Evolutionary conservation across 176 grass and related monocot species (phyloP).

Genomic region (Stipa capillata): DNA sequence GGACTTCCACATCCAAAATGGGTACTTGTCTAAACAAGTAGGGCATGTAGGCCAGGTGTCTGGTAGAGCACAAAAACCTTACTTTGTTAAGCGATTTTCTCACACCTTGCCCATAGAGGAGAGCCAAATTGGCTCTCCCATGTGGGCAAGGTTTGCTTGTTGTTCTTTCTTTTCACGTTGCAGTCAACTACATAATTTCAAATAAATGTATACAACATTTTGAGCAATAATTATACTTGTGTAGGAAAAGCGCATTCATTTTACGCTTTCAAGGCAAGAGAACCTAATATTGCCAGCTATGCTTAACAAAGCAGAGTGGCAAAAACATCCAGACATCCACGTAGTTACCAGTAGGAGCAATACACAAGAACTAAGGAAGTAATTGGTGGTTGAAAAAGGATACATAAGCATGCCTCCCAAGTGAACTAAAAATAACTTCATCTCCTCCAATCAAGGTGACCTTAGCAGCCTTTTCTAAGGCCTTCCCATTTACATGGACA

Average conservation of each 20-base stretch:
- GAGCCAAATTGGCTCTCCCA: not conserved
- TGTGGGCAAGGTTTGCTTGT: not conserved
- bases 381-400: slow-evolving; percentile 37
- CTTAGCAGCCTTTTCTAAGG: slow-evolving; percentile 62
- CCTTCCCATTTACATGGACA: slow-evolving; percentile 90
- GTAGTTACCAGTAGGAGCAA: not conserved
- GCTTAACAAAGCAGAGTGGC: not conserved
- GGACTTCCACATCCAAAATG: slow-evolving; percentile 17
- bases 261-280: not conserved
- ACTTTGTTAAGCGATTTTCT: not conserved
- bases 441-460: slow-evolving; percentile 72
- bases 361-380: slow-evolving; percentile 1
- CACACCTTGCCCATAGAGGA: no score
- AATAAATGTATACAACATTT: not conserved
- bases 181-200: not conserved
- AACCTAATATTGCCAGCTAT: not conserved
- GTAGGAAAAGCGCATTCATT: not conserved
- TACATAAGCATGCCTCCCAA: slow-evolving; percentile 83
- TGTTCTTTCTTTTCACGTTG: not conserved
- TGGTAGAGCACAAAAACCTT: not conserved
- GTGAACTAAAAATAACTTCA: slow-evolving; percentile 78
- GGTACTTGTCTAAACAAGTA: slow-evolving; percentile 1
- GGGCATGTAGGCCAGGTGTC: not conserved
- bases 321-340: not conserved
- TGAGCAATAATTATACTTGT: not conserved